A percentile compares a stretch with the other conserved stretches of the same genome.
phyloP scores from a whole-genome alignment of 2,329 filamentous ascomycete genomes.

The Cytospora mali region DNA sequence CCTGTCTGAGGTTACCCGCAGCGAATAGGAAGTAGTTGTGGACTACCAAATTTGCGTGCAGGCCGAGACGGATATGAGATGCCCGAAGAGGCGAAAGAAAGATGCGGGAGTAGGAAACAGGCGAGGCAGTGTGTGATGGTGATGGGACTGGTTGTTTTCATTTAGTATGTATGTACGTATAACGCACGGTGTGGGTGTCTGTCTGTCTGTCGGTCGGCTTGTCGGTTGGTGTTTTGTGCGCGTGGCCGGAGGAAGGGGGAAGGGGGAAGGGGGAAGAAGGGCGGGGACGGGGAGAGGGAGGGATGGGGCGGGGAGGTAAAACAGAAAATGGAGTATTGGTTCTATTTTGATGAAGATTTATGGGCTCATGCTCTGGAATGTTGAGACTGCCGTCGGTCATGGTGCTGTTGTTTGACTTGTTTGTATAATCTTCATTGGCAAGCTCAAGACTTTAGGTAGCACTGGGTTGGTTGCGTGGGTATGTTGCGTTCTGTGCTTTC shows the following conservation, averaged over 20 bases:
- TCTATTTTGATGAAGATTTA: background rate
- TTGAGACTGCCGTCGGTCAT: background rate
- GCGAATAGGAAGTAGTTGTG: background rate
- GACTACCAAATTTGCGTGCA: background rate
- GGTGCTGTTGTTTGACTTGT: background rate
- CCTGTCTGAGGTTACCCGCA: no score
- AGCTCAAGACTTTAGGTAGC: no score
- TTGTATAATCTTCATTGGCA: background rate
- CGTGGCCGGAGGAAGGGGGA: background rate
- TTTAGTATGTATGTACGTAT: conserved; percentile 18
- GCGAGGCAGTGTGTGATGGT: background rate
- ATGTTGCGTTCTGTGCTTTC: no score
- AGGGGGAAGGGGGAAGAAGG: background rate
- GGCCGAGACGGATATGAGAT: background rate
- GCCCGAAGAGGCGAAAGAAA: background rate
- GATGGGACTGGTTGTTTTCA: background rate
- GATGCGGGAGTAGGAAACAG: background rate
- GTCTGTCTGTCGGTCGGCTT: background rate
- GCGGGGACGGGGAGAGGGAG: background rate
- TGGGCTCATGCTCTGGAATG: background rate
- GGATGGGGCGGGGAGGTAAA: background rate
- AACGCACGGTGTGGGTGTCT: conserved; percentile 4
- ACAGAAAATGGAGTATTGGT: background rate
- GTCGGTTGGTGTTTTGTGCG: background rate
- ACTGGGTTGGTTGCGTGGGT: no score